Percentiles rank a stretch among this genome's conserved stretches.
phyloP scores from a whole-genome alignment of 352 stramenopile species.

The Poterioochromonas sp. region DNA sequence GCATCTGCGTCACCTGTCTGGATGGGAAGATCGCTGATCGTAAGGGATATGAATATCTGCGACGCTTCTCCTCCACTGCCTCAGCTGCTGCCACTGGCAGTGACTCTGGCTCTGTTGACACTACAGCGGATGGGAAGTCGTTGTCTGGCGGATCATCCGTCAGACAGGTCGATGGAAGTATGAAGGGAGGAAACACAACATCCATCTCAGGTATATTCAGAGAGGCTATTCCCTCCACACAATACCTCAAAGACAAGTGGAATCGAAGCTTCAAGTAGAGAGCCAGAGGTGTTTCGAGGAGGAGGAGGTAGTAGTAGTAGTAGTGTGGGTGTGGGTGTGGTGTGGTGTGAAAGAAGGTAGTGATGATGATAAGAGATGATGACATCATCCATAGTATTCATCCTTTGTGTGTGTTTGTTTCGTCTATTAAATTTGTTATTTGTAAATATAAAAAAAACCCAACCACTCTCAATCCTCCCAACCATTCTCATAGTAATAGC shows the following conservation, averaged over 20 bases:
- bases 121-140: not conserved
- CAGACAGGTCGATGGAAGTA: not conserved
- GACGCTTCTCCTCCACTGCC: not conserved
- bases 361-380: too few relatives aligned
- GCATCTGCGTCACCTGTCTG: slow-evolving; percentile 28
- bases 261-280: slow-evolving; percentile 20
- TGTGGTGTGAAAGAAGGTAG: too few relatives aligned
- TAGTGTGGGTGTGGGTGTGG: too few relatives aligned
- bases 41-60: slow-evolving; percentile 30
- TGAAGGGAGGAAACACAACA: not conserved
- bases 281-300: too few relatives aligned
- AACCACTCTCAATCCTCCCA: too few relatives aligned
- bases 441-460: too few relatives aligned
- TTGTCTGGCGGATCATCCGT: not conserved
- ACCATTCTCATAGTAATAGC: too few relatives aligned
- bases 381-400: too few relatives aligned
- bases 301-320: too few relatives aligned
- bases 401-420: too few relatives aligned
- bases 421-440: too few relatives aligned
- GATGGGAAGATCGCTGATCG: slow-evolving; percentile 34
- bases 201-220: not conserved
- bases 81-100: not conserved
- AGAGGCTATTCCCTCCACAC: not conserved
- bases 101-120: not conserved
- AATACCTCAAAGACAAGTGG: slow-evolving; percentile 14